Base-by-base conservation (phyloP, 306 rosid species). In the Sechiopsis laciniata region DNA sequence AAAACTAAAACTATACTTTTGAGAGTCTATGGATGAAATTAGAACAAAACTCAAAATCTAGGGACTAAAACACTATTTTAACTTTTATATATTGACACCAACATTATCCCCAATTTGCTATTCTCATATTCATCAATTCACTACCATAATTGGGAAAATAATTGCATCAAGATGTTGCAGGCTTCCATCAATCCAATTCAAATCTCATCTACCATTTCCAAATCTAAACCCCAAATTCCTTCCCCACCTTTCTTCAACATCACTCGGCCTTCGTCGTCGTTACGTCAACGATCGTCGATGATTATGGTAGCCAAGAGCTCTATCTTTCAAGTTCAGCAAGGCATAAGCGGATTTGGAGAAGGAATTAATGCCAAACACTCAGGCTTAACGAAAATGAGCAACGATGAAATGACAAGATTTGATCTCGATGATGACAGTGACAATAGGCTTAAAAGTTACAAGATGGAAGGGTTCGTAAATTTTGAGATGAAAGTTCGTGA, bases 401-500 rank as follows among this genome's bases (percentile, higher is more conserved):
- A 26, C 29, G 2, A 26, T 2, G 29, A 26, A 26, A 26, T 26
- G 29, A 26, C 29, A 26, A 26, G 29, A 26, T 26, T 26, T 26
- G 29, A 26, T 26, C 29, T 26, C 29, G 2, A 26, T 26, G 29
- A 1, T 26, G 2, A 26, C 29, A 26, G 2, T 26, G 29, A 26
- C 29, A n/a, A n/a, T n/a, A n/a, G n/a, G n/a, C n/a, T n/a, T n/a
- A n/a, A n/a, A n/a, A n/a, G n/a, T n/a, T n/a, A n/a, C n/a, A 26
- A 26, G 29, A 84, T 83, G 98, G 83, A 79, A 78, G 87, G 74
- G 72, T 88, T 88, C 74, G 55, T 51, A 58, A 89, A 85, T 5
- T 79, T 90, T 2, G 91, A 85, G 80, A 75, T 90, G 13, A 87
- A 87, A 83, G 96, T 90, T 60, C 91, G 98, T 2, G 98, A 88